Base-by-base conservation (phyloP, 2,329 filamentous ascomycete species). In the Colletotrichum sojae region DNA sequence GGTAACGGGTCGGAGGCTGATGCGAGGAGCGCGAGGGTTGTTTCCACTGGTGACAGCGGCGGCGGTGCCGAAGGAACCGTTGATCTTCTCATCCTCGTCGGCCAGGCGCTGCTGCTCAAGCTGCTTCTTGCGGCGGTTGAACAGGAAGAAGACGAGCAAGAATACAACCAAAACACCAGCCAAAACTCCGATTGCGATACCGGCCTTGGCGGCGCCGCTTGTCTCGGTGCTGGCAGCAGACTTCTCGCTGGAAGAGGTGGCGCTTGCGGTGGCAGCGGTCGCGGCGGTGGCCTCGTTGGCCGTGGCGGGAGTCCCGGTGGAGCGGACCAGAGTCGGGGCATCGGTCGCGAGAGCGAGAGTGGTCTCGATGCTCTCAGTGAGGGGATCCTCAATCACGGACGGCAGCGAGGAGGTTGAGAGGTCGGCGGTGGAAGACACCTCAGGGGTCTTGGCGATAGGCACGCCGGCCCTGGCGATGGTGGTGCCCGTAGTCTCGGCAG, bases 1-100 rank as follows among this genome's bases (percentile, higher is more conserved):
- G 48, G 94, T 95, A 56, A 96, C 88, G 3, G 94, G 94, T 57
- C 94, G 91, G 62, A 97, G 86, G 76, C 94, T 97, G 70, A 98
- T 86, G 71, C 91, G 91, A n/a, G 94, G 94, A 52, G 94, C 91
- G 85, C 83, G 71, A 78, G 82, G 71, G 83, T 86, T 73, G 78
- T 83, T 63, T 81, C 79, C 49, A n/a, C 71, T 53, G 40, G 71
- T 66, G 20, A 59, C 70, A 5, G 60, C 52, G 36, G 74, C 74
- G 58, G 74, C 75, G 49, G 78, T 78, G 56, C 77, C 78, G 52
- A 81, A 80, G 9, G 81, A 77, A 4, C 81, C 80, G 66, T 83
- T 77, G 63, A 82, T 75, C 81, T 94, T 95, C 79, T 95, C 92
- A 74, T 93, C 86, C 70, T 91, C 88, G 2, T 77, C 77, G 73